Base-by-base conservation (phyloP, 1,284 basidiomycete genomes). In the Fistulina hepatica region DNA sequence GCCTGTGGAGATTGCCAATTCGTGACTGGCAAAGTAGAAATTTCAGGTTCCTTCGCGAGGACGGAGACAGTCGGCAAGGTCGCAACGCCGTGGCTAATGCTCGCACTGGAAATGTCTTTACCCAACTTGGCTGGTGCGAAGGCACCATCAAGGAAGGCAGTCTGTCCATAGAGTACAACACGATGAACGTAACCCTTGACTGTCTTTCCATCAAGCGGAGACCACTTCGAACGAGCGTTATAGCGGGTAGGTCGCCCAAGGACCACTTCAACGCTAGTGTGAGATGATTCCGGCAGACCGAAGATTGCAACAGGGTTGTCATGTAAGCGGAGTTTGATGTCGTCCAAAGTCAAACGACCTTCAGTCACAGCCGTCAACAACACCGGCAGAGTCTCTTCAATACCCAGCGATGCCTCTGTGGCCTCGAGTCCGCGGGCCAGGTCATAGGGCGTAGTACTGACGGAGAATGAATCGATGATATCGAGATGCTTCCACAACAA, bases 221-320 rank as follows among this genome's bases (percentile, higher is more conserved):
- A 94, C 94, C 94, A 98, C 12, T 63, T 55, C 6, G 59, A 50
- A 19, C 64, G 64, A 34, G 57, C 57, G 6, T 55, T 56, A 54
- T 88, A 90, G 25, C 65, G 66, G 16, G 75, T 69, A 41, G 73
- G 73, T 38, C 94, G 76, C 48, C 86, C 85, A 30, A 93, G 67
- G 47, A 95, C 89, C 31, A 97, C 86, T 56, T 99, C 95, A 33
- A 97, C 88, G 50, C 83, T 84, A 2, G 92, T 92, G 46, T 90
- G 74, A 6, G 75, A 54, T 55, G 91, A 89, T 41, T 93, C 88
- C 2, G 88, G 79, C 10, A 98, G 70, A 32, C 82, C 81, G 52
- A 98, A 97, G 56, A 99, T 97, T 37, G 77, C 71, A 36, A 88
- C 74, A 5, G 94, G 94, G 60, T 95, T 97, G 52, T 94, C 91